phyloP scores from a whole-genome alignment of 1,284 basidiomycete species.

The Malassezia globosa region DNA sequence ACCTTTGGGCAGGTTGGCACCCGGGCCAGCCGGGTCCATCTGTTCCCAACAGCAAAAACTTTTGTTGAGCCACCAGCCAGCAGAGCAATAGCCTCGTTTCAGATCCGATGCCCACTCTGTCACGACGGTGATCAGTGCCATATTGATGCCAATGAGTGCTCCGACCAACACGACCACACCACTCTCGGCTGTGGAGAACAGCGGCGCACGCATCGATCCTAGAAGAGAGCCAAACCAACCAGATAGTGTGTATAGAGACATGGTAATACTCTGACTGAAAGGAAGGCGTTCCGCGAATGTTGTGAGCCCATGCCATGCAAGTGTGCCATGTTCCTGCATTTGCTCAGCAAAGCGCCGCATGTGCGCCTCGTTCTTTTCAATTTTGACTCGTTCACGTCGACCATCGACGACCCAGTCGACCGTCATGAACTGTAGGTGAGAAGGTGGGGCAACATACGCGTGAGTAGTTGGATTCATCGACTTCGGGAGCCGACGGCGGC shows the following conservation, averaged over 20 bases:
- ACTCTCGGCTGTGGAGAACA: slow-evolving; percentile 35
- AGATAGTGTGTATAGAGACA: slow-evolving; percentile 11
- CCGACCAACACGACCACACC: slow-evolving; percentile 40
- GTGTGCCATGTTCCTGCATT: slow-evolving; percentile 14
- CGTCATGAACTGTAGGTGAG: slow-evolving; percentile 26
- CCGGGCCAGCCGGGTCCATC: slow-evolving; percentile 38
- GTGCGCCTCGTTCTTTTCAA: slow-evolving; percentile 26
- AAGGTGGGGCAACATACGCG: too few relatives aligned
- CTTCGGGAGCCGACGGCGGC: too few relatives aligned
- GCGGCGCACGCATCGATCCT: slow-evolving; percentile 17
- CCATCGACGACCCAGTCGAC: slow-evolving; percentile 46
- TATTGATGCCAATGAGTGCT: slow-evolving; percentile 78
- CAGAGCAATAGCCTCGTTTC: slow-evolving; percentile 89
- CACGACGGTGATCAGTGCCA: slow-evolving; percentile 84
- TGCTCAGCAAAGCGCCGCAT: slow-evolving; percentile 27
- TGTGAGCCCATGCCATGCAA: slow-evolving; percentile 21
- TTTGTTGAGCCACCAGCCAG: slow-evolving; percentile 96
- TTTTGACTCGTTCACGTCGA: slow-evolving; percentile 37
- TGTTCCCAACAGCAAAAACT: slow-evolving; percentile 94
- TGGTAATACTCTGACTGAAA: slow-evolving; percentile 31
- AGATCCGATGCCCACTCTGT: slow-evolving; percentile 98
- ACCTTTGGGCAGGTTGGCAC: slow-evolving; percentile 18
- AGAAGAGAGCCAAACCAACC: background rate
- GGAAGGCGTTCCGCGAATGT: slow-evolving; percentile 19
- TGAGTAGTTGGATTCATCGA: too few relatives aligned